These are phyloP conservation scores for Escallonia herrerae DNA, from an alignment of 129 eudicot genomes.

Conservation along the genomic window DNA sequence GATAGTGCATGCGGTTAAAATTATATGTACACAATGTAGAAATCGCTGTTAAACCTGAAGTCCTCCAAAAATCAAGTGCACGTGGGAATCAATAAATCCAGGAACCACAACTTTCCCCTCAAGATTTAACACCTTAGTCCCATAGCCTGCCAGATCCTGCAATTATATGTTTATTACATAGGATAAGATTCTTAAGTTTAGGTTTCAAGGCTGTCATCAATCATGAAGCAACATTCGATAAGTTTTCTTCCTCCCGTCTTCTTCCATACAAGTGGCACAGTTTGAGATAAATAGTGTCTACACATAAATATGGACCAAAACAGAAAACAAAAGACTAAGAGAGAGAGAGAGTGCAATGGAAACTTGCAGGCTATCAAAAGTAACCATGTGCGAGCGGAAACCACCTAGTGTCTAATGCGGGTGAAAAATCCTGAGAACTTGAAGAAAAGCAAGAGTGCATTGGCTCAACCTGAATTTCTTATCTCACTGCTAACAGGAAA, in stretches of 20 bases:
- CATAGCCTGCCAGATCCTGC: constrained; percentile 57
- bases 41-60: constrained; percentile 52
- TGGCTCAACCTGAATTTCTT: no score
- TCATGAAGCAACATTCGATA: background rate
- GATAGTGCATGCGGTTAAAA: background rate
- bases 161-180: constrained; percentile 11
- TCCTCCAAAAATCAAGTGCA: constrained; percentile 81
- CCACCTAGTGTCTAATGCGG: no score
- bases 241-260: background rate
- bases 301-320: no score
- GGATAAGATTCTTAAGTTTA: background rate
- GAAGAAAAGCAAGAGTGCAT: no score
- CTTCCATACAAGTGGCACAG: background rate
- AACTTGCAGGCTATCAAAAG: no score
- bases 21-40: background rate
- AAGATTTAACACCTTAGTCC: constrained; percentile 47
- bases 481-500: no score
- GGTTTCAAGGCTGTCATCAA: background rate
- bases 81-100: constrained; percentile 94
- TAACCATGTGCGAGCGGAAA: no score
- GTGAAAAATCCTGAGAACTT: no score
- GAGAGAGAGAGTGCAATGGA: no score
- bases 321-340: no score
- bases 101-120: constrained; percentile 77
- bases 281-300: no score